Evolutionary conservation across 306 rosid species (phyloP).

Genomic region (Pyrus bretschneideri): DNA sequence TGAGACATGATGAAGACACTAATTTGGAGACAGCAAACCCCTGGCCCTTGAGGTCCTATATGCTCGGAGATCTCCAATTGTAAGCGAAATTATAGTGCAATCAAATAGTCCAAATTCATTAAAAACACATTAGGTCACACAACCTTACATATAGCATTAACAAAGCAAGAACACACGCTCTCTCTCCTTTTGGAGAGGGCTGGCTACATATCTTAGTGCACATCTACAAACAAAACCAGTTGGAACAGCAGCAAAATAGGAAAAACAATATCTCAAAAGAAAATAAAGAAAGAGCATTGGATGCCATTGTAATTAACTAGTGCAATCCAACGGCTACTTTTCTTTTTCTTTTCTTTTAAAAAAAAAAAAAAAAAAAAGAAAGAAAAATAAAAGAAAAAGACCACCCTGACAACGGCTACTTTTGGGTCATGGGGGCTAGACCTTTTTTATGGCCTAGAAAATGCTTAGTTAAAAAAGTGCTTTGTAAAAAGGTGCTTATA

Average conservation of each 20-base stretch:
- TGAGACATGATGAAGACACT: too few relatives aligned
- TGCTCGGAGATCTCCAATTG: neutral
- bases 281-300: slow-evolving; percentile 20
- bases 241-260: slow-evolving; percentile 8
- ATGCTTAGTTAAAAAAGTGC: neutral
- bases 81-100: neutral
- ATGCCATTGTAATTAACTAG: slow-evolving; percentile 17
- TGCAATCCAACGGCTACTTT: slow-evolving; percentile 38
- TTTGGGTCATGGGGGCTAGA: slow-evolving; percentile 17
- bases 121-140: slow-evolving; percentile 16
- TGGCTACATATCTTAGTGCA: slow-evolving; percentile 2
- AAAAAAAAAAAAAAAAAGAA: neutral
- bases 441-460: neutral
- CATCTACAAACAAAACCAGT: slow-evolving; percentile 12
- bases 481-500: neutral
- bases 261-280: neutral
- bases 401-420: slow-evolving; percentile 29
- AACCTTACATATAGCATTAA: neutral
- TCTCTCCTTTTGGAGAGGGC: slow-evolving; percentile 92
- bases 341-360: neutral
- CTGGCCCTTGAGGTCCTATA: neutral
- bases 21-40: too few relatives aligned
- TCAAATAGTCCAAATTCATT: slow-evolving; percentile 21
- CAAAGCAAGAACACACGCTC: slow-evolving; percentile 34
- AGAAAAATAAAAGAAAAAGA: too few relatives aligned